Base-by-base conservation (phyloP, 345 rosid species). In the Theobroma cacao region DNA sequence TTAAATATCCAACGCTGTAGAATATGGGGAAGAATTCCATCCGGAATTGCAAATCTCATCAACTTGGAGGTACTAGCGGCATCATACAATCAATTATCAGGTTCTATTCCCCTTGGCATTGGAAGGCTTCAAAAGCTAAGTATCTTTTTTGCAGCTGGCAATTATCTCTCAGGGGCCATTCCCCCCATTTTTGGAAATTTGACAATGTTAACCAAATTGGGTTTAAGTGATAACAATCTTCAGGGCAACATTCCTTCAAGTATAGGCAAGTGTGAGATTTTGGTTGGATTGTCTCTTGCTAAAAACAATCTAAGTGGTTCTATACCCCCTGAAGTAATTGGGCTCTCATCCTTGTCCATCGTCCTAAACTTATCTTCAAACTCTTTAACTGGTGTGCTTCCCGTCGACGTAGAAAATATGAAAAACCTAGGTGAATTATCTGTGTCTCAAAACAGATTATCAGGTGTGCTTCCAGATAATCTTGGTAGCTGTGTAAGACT, bases 401-500 rank as follows among this genome's bases (percentile, higher is more conserved):
- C 80, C 10, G 2, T 8, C 0, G 22, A 60, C 45, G 17, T 48
- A 1, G 52, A 45, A 45, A 59, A 56, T 20, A 0, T 62, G 38
- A 40, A 15, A 31, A 5, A 61, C 5, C 52, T 68, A 2, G 43
- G 67, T 24, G 31, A 0, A 0, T 9, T 61, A 38, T 0, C 11
- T 61, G 66, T 26, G 10, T 11, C 33, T 61, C 3, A 4, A 4
- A 61, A 61, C 17, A 26, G 12, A 1, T 15, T 61, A 24, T 28
- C 65, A 10, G 67, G 68, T 5, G 55, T 38, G 4, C 7, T 86
- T 74, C 89, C 88, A 2, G 2, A 10, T 9, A 73, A 48, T 5
- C 67, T 86, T 13, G 84, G 83, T 9, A 65, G 40, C 31, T 88
- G 88, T 47, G 22, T n/a, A 38, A 50, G 9, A 17, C 60, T 86